A percentile compares a stretch with the other conserved stretches of the same genome.
These are phyloP conservation scores for Colletotrichum sp. DNA, from an alignment of 2,329 filamentous ascomycete genomes.

Conservation along the genomic window DNA sequence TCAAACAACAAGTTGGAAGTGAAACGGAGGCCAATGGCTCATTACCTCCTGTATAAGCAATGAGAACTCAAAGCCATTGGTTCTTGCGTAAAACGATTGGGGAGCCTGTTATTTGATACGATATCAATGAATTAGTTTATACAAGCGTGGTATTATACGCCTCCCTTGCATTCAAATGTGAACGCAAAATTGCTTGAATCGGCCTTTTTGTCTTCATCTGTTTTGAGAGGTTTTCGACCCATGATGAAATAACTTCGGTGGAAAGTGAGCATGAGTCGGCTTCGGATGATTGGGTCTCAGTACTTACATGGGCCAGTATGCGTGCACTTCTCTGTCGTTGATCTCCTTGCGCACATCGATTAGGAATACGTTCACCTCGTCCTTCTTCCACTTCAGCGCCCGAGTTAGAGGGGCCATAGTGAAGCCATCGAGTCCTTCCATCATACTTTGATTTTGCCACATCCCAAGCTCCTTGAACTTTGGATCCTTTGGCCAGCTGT, in stretches of 20 bases:
- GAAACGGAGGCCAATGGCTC: too few species aligned
- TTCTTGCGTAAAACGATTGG: too few species aligned
- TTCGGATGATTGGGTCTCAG: neutral
- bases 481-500: constrained; percentile 37
- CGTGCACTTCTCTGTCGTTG: constrained; percentile 36
- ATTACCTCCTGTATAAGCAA: too few species aligned
- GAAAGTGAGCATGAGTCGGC: too few species aligned
- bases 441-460: constrained; percentile 37
- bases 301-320: constrained; percentile 43
- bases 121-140: too few species aligned
- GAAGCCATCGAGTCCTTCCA: constrained; percentile 36
- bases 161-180: too few species aligned
- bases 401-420: constrained; percentile 39
- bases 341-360: constrained; percentile 36
- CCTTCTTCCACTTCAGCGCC: constrained; percentile 33
- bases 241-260: neutral
- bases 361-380: constrained; percentile 38
- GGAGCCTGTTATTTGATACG: too few species aligned
- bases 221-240: neutral
- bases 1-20: too few species aligned
- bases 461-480: constrained; percentile 37
- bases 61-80: too few species aligned
- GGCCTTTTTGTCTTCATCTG: too few species aligned
- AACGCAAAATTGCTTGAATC: too few species aligned
- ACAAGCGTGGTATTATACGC: too few species aligned